Conservation (phyloP, 2,329 filamentous ascomycete species). For the Metarhizium sp. region DNA sequence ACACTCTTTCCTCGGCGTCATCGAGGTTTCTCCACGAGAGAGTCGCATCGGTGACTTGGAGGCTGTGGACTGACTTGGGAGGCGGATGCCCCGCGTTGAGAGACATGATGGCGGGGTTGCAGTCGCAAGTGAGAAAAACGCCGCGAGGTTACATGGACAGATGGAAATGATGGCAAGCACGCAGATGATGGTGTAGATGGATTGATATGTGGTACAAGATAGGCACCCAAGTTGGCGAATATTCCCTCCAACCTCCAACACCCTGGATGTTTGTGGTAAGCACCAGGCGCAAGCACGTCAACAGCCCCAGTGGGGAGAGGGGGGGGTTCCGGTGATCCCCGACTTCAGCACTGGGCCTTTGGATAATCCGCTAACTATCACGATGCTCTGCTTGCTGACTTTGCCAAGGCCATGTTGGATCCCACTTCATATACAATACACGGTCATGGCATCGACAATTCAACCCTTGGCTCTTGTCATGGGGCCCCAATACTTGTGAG, state of each 20-base stretch:
- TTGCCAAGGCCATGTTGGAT: not conserved
- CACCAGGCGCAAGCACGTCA: not conserved
- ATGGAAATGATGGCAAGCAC: not conserved
- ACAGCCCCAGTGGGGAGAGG: not conserved
- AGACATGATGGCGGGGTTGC: not conserved
- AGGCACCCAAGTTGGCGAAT: not conserved
- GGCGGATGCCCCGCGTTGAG: not conserved
- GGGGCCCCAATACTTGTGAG: slow-evolving; percentile 88
- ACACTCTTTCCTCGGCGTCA: slow-evolving; percentile 8
- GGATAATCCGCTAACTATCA: not conserved
- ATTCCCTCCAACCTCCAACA: not conserved
- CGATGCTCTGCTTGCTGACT: not conserved
- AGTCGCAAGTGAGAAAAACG: not conserved
- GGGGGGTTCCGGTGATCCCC: not conserved
- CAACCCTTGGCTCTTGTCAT: slow-evolving; percentile 47
- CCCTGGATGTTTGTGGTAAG: too few species aligned
- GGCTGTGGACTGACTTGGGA: slow-evolving; percentile 8
- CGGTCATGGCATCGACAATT: too few species aligned
- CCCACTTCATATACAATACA: too few species aligned
- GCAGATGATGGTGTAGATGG: not conserved
- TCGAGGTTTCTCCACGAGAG: slow-evolving; percentile 19
- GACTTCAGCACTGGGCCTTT: not conserved
- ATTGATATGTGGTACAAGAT: not conserved
- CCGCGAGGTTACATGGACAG: not conserved
- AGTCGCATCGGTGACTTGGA: slow-evolving; percentile 14